phyloP scores from a whole-genome alignment of 306 rosid species.

The cucumber (Cucumis sativus) region DNA sequence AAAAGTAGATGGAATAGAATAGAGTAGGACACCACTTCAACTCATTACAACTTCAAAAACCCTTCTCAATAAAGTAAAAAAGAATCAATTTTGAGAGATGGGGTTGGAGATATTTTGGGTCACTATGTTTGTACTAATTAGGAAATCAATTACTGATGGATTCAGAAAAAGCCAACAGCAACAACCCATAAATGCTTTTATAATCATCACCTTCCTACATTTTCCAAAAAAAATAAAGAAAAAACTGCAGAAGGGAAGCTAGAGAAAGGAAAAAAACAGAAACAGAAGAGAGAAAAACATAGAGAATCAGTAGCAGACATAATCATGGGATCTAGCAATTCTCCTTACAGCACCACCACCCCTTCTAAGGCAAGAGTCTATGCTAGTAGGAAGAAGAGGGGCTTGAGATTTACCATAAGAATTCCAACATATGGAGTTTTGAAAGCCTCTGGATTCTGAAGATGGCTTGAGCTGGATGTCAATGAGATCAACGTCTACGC shows the following conservation, averaged over 20 bases:
- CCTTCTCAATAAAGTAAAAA: neutral
- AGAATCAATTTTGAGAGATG: neutral
- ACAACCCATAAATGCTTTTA: neutral
- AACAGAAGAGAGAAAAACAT: neutral
- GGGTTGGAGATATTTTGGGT: neutral
- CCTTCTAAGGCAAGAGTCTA: slow-evolving; percentile 65
- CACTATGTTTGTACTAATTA: neutral
- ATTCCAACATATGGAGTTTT: slow-evolving; percentile 48
- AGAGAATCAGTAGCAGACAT: slow-evolving; percentile 19
- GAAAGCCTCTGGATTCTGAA: slow-evolving; percentile 11
- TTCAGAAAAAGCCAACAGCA: neutral
- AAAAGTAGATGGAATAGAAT: neutral
- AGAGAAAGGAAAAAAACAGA: neutral
- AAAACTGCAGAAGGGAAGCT: slow-evolving; percentile 49
- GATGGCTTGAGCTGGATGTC: slow-evolving; percentile 62
- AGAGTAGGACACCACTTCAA: neutral
- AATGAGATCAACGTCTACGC: slow-evolving; percentile 57
- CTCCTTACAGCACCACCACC: slow-evolving; percentile 38
- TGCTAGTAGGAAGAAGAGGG: slow-evolving; percentile 50
- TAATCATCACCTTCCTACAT: slow-evolving; percentile 48
- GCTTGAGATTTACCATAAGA: slow-evolving; percentile 67
- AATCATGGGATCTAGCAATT: slow-evolving; percentile 51
- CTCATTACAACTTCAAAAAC: neutral
- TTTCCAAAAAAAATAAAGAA: slow-evolving; percentile 9
- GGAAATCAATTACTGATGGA: neutral